Conservation (phyloP, 495 filamentous ascomycete species). For the Penicillium fimorum region DNA sequence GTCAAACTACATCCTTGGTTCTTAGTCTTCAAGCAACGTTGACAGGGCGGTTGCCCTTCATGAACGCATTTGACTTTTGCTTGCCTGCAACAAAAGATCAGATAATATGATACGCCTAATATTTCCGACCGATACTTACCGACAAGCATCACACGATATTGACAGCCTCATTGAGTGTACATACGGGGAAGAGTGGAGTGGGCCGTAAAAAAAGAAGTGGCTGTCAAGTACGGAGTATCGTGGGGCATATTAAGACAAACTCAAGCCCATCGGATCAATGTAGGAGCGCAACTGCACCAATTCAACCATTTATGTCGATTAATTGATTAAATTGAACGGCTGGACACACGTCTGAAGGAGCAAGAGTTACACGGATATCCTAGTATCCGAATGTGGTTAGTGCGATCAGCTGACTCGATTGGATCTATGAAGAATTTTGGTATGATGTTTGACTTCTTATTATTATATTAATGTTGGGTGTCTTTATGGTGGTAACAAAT, state of each 20-base stretch:
- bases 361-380: background rate
- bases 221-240: background rate
- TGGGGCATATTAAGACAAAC: background rate
- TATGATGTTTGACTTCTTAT: background rate
- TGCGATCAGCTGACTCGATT: constrained; percentile 9
- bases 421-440: background rate
- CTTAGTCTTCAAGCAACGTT: constrained; percentile 34
- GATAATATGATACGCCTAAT: background rate
- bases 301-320: background rate
- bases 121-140: constrained; percentile 21
- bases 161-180: constrained; percentile 38
- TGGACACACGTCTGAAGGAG: background rate
- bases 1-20: constrained; percentile 30
- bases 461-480: constrained; percentile 9
- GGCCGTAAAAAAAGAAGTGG: background rate
- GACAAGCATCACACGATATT: constrained; percentile 44
- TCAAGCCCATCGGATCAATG: constrained; percentile 4
- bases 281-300: constrained; percentile 2
- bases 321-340: background rate
- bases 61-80: constrained; percentile 47
- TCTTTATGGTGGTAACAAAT: constrained; percentile 1
- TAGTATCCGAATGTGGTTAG: constrained; percentile 2
- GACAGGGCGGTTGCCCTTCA: constrained; percentile 41
- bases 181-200: constrained; percentile 1
- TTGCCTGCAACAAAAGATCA: constrained; percentile 21